These are phyloP conservation scores for Talaromyces piceae DNA, from an alignment of 2,329 filamentous ascomycete genomes.

Conservation along the genomic window DNA sequence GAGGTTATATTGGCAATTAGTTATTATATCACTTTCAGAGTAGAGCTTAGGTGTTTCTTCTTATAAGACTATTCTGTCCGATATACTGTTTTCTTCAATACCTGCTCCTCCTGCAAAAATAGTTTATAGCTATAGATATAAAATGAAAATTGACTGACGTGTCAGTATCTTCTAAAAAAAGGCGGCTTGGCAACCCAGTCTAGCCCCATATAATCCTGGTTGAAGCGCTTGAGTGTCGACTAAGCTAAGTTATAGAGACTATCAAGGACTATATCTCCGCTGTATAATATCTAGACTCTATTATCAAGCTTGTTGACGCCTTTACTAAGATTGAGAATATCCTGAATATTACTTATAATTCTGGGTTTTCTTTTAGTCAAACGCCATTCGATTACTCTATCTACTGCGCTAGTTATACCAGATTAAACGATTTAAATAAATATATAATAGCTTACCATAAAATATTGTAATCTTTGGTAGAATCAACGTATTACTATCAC, in stretches of 20 bases:
- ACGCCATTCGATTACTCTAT: not conserved
- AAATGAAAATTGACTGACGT: not conserved
- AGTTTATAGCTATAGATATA: not conserved
- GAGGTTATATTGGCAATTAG: no score
- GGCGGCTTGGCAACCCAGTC: not conserved
- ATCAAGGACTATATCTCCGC: not conserved
- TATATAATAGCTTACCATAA: not conserved
- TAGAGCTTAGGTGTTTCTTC: not conserved
- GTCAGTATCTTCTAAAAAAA: not conserved
- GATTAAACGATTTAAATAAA: not conserved
- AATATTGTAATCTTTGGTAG: not conserved
- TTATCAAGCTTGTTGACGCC: not conserved
- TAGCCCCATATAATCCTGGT: not conserved
- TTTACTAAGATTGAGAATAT: not conserved
- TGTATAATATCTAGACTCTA: not conserved
- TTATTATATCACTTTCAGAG: no score
- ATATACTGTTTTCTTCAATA: not conserved
- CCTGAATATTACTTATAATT: not conserved
- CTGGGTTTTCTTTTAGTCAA: not conserved
- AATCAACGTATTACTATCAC: not conserved
- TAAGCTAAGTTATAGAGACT: not conserved
- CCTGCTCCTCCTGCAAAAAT: not conserved
- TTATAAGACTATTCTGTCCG: not conserved
- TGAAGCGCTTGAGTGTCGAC: not conserved
- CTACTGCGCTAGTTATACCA: not conserved